These are phyloP conservation scores for Cucumis cinereus DNA, from an alignment of 306 rosid genomes.

Conservation along the genomic window DNA sequence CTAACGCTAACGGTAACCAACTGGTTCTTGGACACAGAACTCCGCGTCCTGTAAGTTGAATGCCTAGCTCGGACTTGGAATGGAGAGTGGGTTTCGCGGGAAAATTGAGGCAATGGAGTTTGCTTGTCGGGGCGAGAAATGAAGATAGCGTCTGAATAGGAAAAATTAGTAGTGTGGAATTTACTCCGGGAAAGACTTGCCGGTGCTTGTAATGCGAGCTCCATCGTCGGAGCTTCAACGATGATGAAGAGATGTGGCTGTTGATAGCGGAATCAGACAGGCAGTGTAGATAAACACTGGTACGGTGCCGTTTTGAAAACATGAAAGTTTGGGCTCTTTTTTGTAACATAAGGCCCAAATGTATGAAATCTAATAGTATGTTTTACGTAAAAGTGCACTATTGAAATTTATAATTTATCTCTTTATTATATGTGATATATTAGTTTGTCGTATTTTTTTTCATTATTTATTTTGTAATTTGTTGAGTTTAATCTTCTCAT, in stretches of 20 bases:
- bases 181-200: slow-evolving; percentile 19
- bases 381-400: too few species aligned
- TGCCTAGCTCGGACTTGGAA: slow-evolving; percentile 15
- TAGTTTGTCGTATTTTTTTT: too few species aligned
- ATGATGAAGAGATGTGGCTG: background rate
- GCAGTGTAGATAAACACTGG: background rate
- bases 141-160: background rate
- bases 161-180: slow-evolving; percentile 6
- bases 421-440: too few species aligned
- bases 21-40: slow-evolving; percentile 9
- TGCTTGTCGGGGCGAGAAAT: background rate
- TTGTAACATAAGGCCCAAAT: too few species aligned
- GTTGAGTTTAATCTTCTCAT: too few species aligned
- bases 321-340: too few species aligned
- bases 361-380: too few species aligned
- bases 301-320: background rate
- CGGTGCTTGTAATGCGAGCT: slow-evolving; percentile 27
- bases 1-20: slow-evolving; percentile 12
- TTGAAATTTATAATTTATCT: too few species aligned
- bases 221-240: slow-evolving; percentile 43
- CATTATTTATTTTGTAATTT: too few species aligned
- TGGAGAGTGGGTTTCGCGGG: slow-evolving; percentile 6
- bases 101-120: slow-evolving; percentile 12
- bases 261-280: background rate
- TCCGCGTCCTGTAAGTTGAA: slow-evolving; percentile 11